Conservation (phyloP, 768 basidiomycete genomes). For the Russula sp. region DNA sequence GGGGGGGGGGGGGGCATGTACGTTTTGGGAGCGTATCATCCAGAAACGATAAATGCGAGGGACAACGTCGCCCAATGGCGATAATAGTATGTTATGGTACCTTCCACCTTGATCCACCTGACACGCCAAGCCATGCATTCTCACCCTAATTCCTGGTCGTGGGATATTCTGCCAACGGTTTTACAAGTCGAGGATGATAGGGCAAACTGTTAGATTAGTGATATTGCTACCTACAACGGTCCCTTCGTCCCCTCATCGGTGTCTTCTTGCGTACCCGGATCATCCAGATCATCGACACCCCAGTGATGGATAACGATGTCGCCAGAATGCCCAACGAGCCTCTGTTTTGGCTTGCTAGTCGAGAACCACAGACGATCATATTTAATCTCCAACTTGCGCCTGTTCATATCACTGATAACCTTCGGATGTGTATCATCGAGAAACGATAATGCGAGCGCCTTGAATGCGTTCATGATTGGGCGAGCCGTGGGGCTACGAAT, state of each 20-base stretch:
- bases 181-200: background rate
- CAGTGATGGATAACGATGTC: constrained; percentile 14
- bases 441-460: constrained; percentile 22
- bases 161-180: too few species aligned
- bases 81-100: too few species aligned
- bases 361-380: background rate
- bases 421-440: constrained; percentile 20
- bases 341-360: constrained; percentile 3
- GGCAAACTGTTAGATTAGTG: background rate
- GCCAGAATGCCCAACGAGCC: constrained; percentile 9
- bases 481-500: constrained; percentile 10
- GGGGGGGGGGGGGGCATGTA: too few species aligned
- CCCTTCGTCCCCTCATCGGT: background rate
- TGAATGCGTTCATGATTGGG: constrained; percentile 20
- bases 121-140: too few species aligned
- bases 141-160: too few species aligned
- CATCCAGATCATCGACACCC: background rate
- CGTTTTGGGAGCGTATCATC: too few species aligned
- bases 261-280: background rate
- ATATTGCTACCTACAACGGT: background rate
- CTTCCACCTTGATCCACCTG: too few species aligned
- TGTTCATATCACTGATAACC: constrained; percentile 8
- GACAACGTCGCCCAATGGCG: too few species aligned
- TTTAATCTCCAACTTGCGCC: constrained; percentile 19
- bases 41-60: too few species aligned